These are phyloP conservation scores for Suhomyces bolitotheri DNA, from an alignment of 1,139 yeast species.

Conservation along the genomic window DNA sequence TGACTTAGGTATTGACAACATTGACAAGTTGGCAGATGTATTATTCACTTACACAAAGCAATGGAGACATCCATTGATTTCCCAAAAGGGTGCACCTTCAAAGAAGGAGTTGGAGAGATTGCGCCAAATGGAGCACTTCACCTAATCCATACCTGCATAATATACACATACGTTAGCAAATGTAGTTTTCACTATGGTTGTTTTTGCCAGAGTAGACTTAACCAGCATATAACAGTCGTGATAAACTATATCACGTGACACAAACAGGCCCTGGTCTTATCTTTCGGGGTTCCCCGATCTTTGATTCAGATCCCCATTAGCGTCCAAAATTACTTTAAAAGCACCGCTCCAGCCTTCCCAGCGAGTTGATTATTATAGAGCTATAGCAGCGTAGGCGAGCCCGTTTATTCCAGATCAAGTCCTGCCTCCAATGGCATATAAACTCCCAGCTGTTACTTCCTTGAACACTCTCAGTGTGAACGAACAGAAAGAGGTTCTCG, in stretches of 20 bases:
- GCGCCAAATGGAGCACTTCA: slow-evolving; percentile 50
- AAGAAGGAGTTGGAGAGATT: slow-evolving; percentile 44
- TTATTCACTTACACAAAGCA: slow-evolving; percentile 64
- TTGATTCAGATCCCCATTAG: too few relatives aligned
- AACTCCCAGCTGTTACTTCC: slow-evolving; percentile 25
- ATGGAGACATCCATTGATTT: slow-evolving; percentile 52
- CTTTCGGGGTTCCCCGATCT: slow-evolving; percentile 6
- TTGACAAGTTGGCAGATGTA: slow-evolving; percentile 68
- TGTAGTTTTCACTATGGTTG: too few relatives aligned
- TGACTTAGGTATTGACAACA: slow-evolving; percentile 68
- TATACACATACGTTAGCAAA: too few relatives aligned
- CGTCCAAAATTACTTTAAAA: too few relatives aligned
- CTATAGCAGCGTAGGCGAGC: too few relatives aligned
- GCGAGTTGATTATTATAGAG: too few relatives aligned
- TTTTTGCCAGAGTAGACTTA: not conserved
- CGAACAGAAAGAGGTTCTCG: slow-evolving; percentile 39
- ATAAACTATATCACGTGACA: not conserved
- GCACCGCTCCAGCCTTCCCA: not conserved
- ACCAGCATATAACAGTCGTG: not conserved
- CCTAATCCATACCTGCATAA: slow-evolving; percentile 22
- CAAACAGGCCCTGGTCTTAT: not conserved
- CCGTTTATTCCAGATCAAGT: too few relatives aligned
- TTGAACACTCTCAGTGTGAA: slow-evolving; percentile 19
- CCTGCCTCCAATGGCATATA: slow-evolving; percentile 19
- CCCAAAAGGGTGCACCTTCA: slow-evolving; percentile 48